Evolutionary conservation across 352 stramenopile species (phyloP).

Genomic region (Blastocystis sp.): DNA sequence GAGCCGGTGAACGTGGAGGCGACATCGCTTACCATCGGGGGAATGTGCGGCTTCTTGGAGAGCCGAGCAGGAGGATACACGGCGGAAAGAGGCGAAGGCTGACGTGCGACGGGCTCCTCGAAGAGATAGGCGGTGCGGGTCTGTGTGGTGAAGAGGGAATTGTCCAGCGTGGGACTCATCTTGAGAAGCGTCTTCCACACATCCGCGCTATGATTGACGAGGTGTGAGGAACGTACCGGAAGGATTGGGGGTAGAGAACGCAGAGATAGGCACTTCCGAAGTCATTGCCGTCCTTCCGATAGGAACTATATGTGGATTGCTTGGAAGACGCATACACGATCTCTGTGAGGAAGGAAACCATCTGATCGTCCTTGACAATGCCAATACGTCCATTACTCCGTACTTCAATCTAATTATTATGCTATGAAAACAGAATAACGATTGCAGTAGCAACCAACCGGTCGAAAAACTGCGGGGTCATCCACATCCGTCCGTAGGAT

Average conservation of each 20-base stretch:
- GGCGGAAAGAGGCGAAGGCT: no score
- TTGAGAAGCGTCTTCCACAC: conserved; percentile 52
- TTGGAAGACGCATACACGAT: conserved; percentile 12
- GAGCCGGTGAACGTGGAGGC: no score
- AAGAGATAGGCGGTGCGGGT: no score
- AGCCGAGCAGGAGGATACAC: no score
- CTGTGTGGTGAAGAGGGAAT: not conserved
- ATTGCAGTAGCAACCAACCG: not conserved
- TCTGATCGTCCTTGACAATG: not conserved
- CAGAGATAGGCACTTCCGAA: conserved; percentile 33
- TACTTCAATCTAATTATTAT: conserved; percentile 7
- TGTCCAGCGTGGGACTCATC: not conserved
- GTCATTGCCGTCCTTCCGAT: conserved; percentile 9
- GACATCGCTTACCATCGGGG: no score
- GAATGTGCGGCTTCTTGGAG: no score
- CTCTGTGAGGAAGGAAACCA: conserved; percentile 1
- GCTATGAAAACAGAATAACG: not conserved
- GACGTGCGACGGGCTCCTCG: no score
- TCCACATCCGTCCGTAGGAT: conserved; percentile 30
- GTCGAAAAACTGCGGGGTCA: conserved; percentile 47
- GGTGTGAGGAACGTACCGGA: not conserved
- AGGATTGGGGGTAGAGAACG: conserved; percentile 22
- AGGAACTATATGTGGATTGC: not conserved
- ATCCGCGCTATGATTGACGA: not conserved
- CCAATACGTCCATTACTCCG: conserved; percentile 17